Percentiles rank a stretch among this genome's conserved stretches.
Evolutionary conservation across 2,329 filamentous ascomycete species (phyloP).

Genomic region (Ophioceras dolichostomum): DNA sequence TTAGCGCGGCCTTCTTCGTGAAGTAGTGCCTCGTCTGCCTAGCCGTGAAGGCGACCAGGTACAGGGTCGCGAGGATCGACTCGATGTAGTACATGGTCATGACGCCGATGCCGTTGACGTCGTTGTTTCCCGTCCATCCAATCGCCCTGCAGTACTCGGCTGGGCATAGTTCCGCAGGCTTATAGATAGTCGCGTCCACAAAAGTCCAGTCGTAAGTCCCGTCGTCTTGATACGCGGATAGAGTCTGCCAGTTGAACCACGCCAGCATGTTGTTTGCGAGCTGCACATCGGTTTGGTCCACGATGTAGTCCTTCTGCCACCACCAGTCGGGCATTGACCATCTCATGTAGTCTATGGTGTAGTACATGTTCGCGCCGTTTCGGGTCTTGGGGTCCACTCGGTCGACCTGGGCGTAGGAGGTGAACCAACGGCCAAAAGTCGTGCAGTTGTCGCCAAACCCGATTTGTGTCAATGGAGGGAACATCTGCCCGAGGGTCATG

Average conservation of each 20-base stretch:
- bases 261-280: constrained; percentile 3
- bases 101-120: constrained; percentile 10
- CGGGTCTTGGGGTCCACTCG: too few species aligned
- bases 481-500: too few species aligned
- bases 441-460: constrained; percentile 9
- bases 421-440: constrained; percentile 8
- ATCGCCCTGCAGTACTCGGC: constrained; percentile 9
- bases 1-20: neutral
- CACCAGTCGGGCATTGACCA: too few species aligned
- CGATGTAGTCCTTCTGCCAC: too few species aligned
- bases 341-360: too few species aligned
- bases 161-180: constrained; percentile 3
- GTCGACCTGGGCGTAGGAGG: constrained; percentile 4
- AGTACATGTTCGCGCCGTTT: too few species aligned
- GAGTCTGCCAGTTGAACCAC: too few species aligned
- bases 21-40: constrained; percentile 4
- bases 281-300: too few species aligned
- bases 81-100: constrained; percentile 9
- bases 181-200: too few species aligned
- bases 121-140: constrained; percentile 9
- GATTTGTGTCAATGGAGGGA: too few species aligned
- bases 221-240: too few species aligned
- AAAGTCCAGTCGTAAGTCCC: too few species aligned
- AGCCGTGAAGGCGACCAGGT: constrained; percentile 6
- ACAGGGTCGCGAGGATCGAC: constrained; percentile 7